Base-by-base conservation (phyloP, 179 eudicot genomes). In the Heliamphora pulchella region DNA sequence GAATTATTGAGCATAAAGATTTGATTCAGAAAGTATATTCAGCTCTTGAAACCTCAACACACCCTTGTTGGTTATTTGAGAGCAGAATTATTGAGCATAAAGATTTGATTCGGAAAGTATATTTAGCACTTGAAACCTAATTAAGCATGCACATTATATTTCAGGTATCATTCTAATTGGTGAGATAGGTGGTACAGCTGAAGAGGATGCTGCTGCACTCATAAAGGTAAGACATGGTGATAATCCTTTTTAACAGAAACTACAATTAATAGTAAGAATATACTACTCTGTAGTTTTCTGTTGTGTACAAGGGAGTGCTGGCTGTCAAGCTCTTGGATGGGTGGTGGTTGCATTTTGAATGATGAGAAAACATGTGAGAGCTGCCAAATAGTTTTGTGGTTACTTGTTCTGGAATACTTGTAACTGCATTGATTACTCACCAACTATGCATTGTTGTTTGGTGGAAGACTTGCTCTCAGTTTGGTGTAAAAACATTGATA, bases 141-240 rank as follows among this genome's bases (percentile, higher is more conserved):
- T 68, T 72, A 55, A 76, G 69, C 18, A 50, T 78, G 78, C 59
- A 47, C 10, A 58, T 18, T 81, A n/a, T 58, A 48, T 90, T 82
- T 76, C 91, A 94, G 99, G 99, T 80, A 94, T 94, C 70, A 78
- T 96, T 81, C 92, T 96, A 77, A 94, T 96, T 81, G 98, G 99
- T 72, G 98, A 96, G 85, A 91, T 96, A 68, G 99, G 97, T 71
- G 99, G 98, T 48, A 96, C 99, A 53, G 99, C 99, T 55, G 99
- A 96, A 87, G 99, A 96, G 91, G 98, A 96, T 87, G 99, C 98
- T 43, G 96, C 99, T 70, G 97, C 99, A 80, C 86, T 96, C 62
- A 92, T 96, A 80, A 92, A 92, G 98, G 99, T 96, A 68, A 85
- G 86, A 41, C 44, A 71, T 73, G 11, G 44, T 51, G 10, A 78